Conservation (phyloP, 2,329 filamentous ascomycete species). For the Colletotrichum scovillei region DNA sequence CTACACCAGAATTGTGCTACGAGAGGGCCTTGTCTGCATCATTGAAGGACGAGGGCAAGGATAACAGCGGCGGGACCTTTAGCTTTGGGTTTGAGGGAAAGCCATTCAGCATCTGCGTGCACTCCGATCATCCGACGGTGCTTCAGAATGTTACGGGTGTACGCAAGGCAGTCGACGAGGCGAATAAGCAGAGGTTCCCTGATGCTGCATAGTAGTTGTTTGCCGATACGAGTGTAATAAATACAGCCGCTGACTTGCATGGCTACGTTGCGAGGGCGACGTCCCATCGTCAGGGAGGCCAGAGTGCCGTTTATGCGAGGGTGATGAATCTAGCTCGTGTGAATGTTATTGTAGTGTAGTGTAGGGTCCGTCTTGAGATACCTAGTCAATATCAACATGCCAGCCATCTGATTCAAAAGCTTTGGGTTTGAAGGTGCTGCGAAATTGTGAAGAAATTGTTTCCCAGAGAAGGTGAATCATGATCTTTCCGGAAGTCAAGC, state of each 20-base stretch:
- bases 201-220: not conserved
- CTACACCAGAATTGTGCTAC: constrained; percentile 33
- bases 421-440: not conserved
- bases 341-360: not conserved
- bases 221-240: not conserved
- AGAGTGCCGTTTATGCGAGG: not conserved
- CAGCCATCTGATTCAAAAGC: too few species aligned
- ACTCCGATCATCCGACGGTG: constrained; percentile 1
- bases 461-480: not conserved
- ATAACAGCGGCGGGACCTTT: not conserved
- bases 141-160: not conserved
- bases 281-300: not conserved
- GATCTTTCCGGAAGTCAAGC: too few species aligned
- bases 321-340: constrained; percentile 12
- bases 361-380: not conserved
- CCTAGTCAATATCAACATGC: too few species aligned
- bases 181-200: constrained; percentile 1
- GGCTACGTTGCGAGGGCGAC: not conserved
- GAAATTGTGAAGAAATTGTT: not conserved
- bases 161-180: not conserved
- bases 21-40: constrained; percentile 5
- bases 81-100: not conserved
- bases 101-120: constrained; percentile 12
- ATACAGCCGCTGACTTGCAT: too few species aligned
- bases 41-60: not conserved